Evolutionary conservation across 371 early-diverging fungal species (phyloP).

Genomic region (Mucor ambiguus): DNA sequence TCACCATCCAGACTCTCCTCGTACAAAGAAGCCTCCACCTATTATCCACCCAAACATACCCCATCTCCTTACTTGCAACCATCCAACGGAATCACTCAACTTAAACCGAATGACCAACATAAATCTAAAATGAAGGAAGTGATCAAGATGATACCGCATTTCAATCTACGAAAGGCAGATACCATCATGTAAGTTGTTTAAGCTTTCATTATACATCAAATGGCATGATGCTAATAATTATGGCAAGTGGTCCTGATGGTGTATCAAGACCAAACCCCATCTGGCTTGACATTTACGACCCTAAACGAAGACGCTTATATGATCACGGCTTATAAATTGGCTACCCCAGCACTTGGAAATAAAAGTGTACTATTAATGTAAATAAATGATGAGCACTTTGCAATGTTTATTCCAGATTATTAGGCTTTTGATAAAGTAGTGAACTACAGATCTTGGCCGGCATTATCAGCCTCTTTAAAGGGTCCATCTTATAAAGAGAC

Average conservation of each 20-base stretch:
- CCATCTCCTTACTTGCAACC: not conserved
- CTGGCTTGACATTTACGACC: constrained; percentile 25
- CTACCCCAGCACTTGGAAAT: too few species aligned
- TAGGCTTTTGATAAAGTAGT: too few species aligned
- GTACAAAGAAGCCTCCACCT: not conserved
- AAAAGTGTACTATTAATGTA: too few species aligned
- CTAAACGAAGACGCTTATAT: constrained; percentile 1
- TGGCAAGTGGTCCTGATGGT: constrained; percentile 19
- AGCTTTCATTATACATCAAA: not conserved
- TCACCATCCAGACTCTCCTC: not conserved
- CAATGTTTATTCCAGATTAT: too few species aligned
- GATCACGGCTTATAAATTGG: too few species aligned
- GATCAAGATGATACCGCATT: constrained; percentile 15
- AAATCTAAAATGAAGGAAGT: constrained; percentile 24
- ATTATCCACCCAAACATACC: not conserved
- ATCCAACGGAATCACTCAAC: not conserved
- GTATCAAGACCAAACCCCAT: constrained; percentile 15
- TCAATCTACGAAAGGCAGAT: constrained; percentile 17
- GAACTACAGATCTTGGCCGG: too few species aligned
- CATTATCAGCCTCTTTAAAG: too few species aligned
- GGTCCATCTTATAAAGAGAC: too few species aligned
- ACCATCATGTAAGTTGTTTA: constrained; percentile 21
- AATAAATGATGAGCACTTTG: too few species aligned
- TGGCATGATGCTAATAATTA: not conserved
- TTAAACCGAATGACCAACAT: constrained; percentile 20